A percentile compares a stretch with the other conserved stretches of the same genome.
phyloP scores from a whole-genome alignment of 78 protist species.

The Chrysochromulina parva region DNA sequence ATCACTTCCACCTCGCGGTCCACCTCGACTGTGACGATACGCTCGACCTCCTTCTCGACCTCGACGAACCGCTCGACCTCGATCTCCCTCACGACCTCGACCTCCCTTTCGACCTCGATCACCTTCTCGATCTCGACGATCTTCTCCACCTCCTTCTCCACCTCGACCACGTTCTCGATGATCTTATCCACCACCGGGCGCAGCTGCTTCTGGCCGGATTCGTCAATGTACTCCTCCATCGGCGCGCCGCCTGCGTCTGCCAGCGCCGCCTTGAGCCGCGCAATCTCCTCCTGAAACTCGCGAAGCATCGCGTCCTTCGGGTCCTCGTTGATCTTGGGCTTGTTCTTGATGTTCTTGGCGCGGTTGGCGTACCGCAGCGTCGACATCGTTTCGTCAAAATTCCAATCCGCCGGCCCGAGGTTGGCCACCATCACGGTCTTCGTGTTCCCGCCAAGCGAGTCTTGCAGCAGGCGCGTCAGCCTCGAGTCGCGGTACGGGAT shows the following conservation, averaged over 20 bases:
- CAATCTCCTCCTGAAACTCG: constrained; percentile 8
- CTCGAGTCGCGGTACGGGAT: constrained; percentile 89
- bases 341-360: constrained; percentile 90
- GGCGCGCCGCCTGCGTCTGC: neutral
- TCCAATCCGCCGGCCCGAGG: constrained; percentile 77
- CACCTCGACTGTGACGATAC: neutral
- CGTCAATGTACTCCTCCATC: neutral
- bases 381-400: constrained; percentile 74
- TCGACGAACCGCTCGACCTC: neutral
- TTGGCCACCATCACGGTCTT: constrained; percentile 87
- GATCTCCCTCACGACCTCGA: neutral
- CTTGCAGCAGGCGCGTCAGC: constrained; percentile 86
- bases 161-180: neutral
- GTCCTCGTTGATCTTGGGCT: constrained; percentile 86
- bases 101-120: neutral
- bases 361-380: constrained; percentile 86
- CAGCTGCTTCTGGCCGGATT: neutral
- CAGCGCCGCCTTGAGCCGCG: constrained; percentile 38
- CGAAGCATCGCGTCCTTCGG: constrained; percentile 82
- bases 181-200: neutral
- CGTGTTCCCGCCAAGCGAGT: constrained; percentile 89
- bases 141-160: neutral
- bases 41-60: constrained; percentile 21
- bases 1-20: neutral
- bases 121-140: neutral